Evolutionary conservation across 768 basidiomycete species (phyloP), one percentile per base, ranked within the genome.

Genomic region (Megacollybia marginata): DNA sequence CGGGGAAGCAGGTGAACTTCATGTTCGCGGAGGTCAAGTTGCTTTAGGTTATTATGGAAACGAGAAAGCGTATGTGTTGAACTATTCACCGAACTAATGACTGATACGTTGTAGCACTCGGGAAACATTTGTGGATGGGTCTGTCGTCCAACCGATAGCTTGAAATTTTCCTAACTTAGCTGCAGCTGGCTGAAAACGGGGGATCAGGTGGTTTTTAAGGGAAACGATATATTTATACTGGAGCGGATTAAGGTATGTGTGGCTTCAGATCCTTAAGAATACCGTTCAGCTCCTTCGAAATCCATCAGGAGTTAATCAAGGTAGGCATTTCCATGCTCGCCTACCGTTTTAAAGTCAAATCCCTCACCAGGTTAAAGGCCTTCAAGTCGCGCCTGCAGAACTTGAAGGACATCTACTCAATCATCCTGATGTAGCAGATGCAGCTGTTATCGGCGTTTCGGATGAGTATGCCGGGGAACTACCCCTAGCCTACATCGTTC

Each of bases 381-480:
- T 59, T 36, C 54, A 60, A 56, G 62, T 60, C 4, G 60, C 62
- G 7, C 60, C 58, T 5, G 72, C 73, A 18, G 71, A 74, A 46
- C 59, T 74, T 6, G 72, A 74, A 52, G 72, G 71, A 0, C 74
- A 72, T 48, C 56, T 75, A 44, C 62, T 74, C 19, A 63, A 59
- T 9, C 73, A 74, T 42, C 54, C 61, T 6, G 67, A 71, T 51
- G 72, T 79, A 8, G 54, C 57, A 23, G 73, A 74, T 47, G 55
- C 63, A 2, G 69, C 72, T 31, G 71, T 76, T 2, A 73, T 80
- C 5, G 74, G 76, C 2, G 55, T 76, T 12, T 65, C 65, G 9
- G 76, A 80, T 46, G 78, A 78, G 15, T 77, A 70, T 56, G 70
- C 66, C 42, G 76, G 79, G 13, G 78, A 82, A 54, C 53, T 75